Conservation (phyloP, 1,284 basidiomycete species). For the Afroboletus lepidellus region DNA sequence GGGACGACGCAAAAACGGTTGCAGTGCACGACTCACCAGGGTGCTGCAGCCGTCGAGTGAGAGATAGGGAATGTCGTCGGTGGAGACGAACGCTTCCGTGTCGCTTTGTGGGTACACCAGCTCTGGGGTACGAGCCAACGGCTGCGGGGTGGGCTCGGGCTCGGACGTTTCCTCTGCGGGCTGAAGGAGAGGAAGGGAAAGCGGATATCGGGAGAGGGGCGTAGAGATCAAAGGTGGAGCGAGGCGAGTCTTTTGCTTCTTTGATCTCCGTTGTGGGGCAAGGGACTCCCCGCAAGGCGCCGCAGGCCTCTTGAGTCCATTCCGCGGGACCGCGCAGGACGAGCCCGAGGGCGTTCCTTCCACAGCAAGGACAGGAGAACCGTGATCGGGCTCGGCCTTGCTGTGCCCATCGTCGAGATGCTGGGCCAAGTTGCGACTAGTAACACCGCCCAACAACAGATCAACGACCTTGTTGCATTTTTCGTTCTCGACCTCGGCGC, state of each 20-base stretch:
- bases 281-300: conserved; percentile 1
- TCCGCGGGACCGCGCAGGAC: background rate
- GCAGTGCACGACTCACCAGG: conserved; percentile 13
- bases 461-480: conserved; percentile 45
- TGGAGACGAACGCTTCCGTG: conserved; percentile 36
- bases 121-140: conserved; percentile 18
- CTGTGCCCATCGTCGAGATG: conserved; percentile 11
- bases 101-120: conserved; percentile 13
- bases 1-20: background rate
- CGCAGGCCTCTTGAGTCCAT: conserved; percentile 8
- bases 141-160: background rate
- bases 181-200: background rate
- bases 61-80: conserved; percentile 40
- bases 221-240: background rate
- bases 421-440: conserved; percentile 35
- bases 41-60: conserved; percentile 26
- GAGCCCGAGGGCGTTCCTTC: background rate
- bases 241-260: conserved; percentile 2
- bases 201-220: conserved; percentile 2
- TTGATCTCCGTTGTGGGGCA: conserved; percentile 3
- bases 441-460: conserved; percentile 42
- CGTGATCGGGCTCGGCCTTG: background rate
- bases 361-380: background rate
- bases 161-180: conserved; percentile 1
- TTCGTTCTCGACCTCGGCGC: conserved; percentile 32